Percentiles rank a stretch among this genome's conserved stretches.
Conservation (phyloP, 352 stramenopile species). For the Phytopythium kandeliae region DNA sequence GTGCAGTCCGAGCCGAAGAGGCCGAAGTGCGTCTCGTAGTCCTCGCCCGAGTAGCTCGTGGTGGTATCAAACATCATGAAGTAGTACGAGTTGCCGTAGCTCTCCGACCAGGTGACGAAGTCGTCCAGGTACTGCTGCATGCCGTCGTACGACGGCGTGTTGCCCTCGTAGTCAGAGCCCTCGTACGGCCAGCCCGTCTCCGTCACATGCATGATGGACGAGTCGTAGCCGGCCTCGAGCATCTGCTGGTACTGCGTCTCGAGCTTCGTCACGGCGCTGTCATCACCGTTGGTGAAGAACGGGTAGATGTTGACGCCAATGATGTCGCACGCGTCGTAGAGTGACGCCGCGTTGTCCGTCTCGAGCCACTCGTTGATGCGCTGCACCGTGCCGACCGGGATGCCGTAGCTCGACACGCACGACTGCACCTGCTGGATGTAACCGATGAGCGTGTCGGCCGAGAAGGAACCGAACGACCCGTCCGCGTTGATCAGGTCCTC, state of each 20-base stretch:
- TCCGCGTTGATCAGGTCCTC: conserved; percentile 55
- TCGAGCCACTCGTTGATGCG: conserved; percentile 59
- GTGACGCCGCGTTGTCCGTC: conserved; percentile 19
- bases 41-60: conserved; percentile 26
- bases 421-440: conserved; percentile 59
- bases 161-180: conserved; percentile 20
- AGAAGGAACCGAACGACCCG: conserved; percentile 25
- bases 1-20: conserved; percentile 24
- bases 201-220: conserved; percentile 29
- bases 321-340: conserved; percentile 28
- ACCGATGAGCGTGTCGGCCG: conserved; percentile 27
- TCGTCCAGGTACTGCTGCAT: conserved; percentile 41
- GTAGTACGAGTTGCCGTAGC: conserved; percentile 29
- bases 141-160: conserved; percentile 31
- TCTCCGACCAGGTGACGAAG: conserved; percentile 28
- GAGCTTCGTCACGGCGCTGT: conserved; percentile 37
- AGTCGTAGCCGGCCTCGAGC: conserved; percentile 26
- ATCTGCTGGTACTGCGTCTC: conserved; percentile 43
- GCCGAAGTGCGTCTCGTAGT: conserved; percentile 65
- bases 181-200: conserved; percentile 54
- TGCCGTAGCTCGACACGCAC: conserved; percentile 24
- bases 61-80: conserved; percentile 69
- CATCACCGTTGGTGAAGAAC: conserved; percentile 42
- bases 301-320: conserved; percentile 69
- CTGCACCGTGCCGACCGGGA: conserved; percentile 60